Evolutionary conservation across 495 filamentous ascomycete genomes (phyloP).

Genomic region (Viridothelium virens): DNA sequence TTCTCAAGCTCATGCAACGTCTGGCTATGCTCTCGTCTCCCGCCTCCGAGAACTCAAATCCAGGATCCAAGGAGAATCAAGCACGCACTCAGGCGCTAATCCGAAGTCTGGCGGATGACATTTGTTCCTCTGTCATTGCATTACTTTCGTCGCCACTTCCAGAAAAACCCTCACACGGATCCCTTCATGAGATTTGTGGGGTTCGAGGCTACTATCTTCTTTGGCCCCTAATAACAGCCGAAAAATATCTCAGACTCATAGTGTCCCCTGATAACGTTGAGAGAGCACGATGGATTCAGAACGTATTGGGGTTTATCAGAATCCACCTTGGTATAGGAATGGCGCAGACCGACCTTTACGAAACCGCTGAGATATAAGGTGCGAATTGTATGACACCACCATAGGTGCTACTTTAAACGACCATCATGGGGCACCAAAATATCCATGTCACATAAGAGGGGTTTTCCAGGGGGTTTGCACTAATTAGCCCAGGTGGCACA

Average conservation of each 20-base stretch:
- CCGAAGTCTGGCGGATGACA: slow-evolving; percentile 15
- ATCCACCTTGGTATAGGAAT: background rate
- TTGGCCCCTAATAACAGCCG: slow-evolving; percentile 13
- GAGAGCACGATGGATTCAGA: background rate
- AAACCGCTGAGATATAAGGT: background rate
- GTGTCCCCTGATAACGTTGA: background rate
- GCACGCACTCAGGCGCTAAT: background rate
- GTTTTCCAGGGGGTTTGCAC: no score
- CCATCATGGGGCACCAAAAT: no score
- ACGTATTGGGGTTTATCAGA: background rate
- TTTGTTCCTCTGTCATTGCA: slow-evolving; percentile 17
- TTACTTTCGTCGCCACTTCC: slow-evolving; percentile 17
- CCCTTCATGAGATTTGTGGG: slow-evolving; percentile 17
- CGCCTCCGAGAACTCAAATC: background rate
- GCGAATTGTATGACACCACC: no score
- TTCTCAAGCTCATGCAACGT: slow-evolving; percentile 19
- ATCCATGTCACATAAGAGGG: no score
- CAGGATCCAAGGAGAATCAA: background rate
- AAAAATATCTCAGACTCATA: background rate
- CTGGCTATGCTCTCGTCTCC: slow-evolving; percentile 15
- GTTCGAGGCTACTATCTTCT: slow-evolving; percentile 20
- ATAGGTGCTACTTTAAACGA: no score
- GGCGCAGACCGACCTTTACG: background rate
- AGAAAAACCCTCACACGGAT: slow-evolving; percentile 12
- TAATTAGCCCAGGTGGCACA: no score